Evolutionary conservation across 2,329 filamentous ascomycete genomes (phyloP).

Genomic region (Stylonectria norvegica): DNA sequence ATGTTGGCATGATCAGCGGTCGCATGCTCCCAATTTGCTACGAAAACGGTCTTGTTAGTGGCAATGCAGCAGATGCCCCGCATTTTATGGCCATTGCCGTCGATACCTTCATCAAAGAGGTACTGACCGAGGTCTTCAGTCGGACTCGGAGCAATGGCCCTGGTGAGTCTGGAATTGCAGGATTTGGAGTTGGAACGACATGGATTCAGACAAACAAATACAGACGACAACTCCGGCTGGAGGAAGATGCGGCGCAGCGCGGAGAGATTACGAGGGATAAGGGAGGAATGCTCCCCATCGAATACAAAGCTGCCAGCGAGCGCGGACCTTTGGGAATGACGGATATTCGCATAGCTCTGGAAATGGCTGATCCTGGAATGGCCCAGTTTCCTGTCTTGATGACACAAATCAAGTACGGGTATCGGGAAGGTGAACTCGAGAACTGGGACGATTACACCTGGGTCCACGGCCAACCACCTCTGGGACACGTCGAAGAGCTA

Average conservation of each 20-base stretch:
- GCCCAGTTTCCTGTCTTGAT: conserved; percentile 74
- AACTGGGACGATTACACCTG: conserved; percentile 60
- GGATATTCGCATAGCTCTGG: conserved; percentile 72
- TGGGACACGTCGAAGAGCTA: conserved; percentile 25
- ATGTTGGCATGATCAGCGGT: conserved; percentile 58
- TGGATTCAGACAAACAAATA: conserved; percentile 81
- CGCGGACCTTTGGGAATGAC: conserved; percentile 71
- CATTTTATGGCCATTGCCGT: conserved; percentile 63
- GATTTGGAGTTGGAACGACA: conserved; percentile 61
- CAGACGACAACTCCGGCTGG: conserved; percentile 66
- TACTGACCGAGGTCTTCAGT: conserved; percentile 60
- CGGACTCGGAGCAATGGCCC: conserved; percentile 64
- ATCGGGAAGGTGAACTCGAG: conserved; percentile 73
- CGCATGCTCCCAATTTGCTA: conserved; percentile 68
- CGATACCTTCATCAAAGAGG: conserved; percentile 65
- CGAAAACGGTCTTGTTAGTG: conserved; percentile 58
- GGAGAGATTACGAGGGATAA: conserved; percentile 73
- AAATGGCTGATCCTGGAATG: conserved; percentile 72
- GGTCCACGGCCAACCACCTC: conserved; percentile 38
- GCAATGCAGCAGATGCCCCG: conserved; percentile 58
- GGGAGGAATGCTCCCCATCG: conserved; percentile 73
- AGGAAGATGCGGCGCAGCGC: conserved; percentile 70
- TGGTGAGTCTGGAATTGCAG: conserved; percentile 57
- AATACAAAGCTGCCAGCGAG: conserved; percentile 71
- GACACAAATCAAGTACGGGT: conserved; percentile 66